A percentile compares a stretch with the other conserved stretches of the same genome.
Evolutionary conservation across 73 alveolate species (phyloP).

Genomic region (Diophrys sp.): DNA sequence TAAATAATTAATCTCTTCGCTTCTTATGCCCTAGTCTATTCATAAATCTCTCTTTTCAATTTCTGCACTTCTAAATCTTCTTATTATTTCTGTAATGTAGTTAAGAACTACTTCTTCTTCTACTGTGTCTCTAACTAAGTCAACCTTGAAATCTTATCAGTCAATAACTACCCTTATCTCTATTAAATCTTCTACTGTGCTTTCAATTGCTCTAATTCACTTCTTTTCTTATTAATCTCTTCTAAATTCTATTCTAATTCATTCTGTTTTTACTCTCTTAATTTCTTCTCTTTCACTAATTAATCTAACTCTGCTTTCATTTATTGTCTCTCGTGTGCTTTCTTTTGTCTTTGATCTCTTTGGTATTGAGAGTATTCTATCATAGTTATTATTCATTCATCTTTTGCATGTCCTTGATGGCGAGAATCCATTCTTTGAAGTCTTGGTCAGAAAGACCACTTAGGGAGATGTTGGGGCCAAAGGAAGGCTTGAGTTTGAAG

Average conservation of each 20-base stretch:
- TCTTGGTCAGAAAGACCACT: too few relatives aligned
- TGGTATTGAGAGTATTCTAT: not conserved
- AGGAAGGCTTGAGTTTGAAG: too few relatives aligned
- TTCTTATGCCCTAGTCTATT: not conserved
- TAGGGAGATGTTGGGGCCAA: too few relatives aligned
- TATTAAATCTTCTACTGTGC: not conserved
- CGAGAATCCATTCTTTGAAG: too few relatives aligned
- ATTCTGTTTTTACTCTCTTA: not conserved
- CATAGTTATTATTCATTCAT: too few relatives aligned
- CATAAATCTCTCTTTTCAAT: not conserved
- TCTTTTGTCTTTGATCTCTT: not conserved
- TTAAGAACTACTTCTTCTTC: not conserved
- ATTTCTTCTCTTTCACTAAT: not conserved
- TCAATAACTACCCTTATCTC: not conserved
- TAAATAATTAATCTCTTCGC: too few relatives aligned
- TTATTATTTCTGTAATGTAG: not conserved
- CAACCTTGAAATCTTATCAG: not conserved
- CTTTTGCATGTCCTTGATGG: too few relatives aligned
- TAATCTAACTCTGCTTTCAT: not conserved
- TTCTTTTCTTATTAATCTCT: too few relatives aligned
- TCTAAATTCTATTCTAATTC: not conserved
- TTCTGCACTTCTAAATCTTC: not conserved
- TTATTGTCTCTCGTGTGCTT: not conserved
- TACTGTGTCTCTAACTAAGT: not conserved
- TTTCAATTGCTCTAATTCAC: not conserved